Base-by-base conservation (phyloP, 495 filamentous ascomycete genomes). In the Trichoderma virens region DNA sequence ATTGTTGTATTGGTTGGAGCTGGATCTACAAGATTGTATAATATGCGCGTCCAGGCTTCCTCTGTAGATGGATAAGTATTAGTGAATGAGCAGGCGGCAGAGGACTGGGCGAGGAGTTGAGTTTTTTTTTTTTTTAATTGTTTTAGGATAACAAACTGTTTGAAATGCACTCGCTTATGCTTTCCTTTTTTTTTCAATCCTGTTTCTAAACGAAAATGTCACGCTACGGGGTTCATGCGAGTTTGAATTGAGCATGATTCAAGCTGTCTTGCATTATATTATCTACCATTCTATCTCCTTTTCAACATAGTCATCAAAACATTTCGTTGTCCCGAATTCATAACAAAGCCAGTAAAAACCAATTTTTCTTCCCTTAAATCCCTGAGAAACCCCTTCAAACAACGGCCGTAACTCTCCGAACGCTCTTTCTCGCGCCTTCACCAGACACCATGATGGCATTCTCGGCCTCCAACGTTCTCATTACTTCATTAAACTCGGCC, bases 381-480 rank as follows among this genome's bases (percentile, higher is more conserved):
- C 51, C 20, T 18, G 20, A 1, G 13, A n/a, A 6, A 27, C 23
- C 6, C n/a, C 11, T 34, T 72, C 63, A 80, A 60, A 74, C 72
- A 65, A 73, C 73, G 38, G 73, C 73, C 25, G 79, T 88, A 64
- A 93, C 84, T 70, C 92, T 87, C 71, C 93, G 85, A 65, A 98
- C 89, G 65, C 75, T 89, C 78, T 85, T 91, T 69, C 93, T 85
- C 25, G 88, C 78, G 11, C 93, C 94, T 69, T 98, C 93, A 4
- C 95, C 95, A 54, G 80, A 81, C 43, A 98, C 82, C 78, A 88
- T 88, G 62, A 97, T 80, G 20, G 82, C 72, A 3, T 95, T 94
- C 76, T 98, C 94, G 66, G 88, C 84, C 79, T 98, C 93, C 65
- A 97, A 74, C 8, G 81, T 78, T 66, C 88, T 81, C 67, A 97